Evolutionary conservation across 2,329 filamentous ascomycete species (phyloP).

Genomic region (Venturia pyrina): DNA sequence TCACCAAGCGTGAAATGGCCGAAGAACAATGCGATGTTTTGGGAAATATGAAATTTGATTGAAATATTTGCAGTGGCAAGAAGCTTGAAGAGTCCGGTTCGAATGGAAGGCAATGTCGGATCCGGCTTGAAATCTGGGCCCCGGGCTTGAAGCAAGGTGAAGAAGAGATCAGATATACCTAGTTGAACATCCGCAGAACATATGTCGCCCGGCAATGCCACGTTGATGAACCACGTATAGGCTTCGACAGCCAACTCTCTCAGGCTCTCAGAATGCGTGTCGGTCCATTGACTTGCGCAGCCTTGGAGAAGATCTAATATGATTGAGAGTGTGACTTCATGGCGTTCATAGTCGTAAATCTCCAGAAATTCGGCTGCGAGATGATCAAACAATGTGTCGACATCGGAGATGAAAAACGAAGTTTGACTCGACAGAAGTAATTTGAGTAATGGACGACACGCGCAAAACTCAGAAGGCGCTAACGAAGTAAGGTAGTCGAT

Average conservation of each 20-base stretch:
- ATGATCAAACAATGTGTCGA: conserved; percentile 36
- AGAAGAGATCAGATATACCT: conserved; percentile 56
- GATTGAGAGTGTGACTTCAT: conserved; percentile 60
- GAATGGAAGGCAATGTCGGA: conserved; percentile 48
- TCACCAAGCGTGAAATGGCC: conserved; percentile 68
- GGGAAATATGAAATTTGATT: conserved; percentile 67
- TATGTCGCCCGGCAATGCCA: conserved; percentile 55
- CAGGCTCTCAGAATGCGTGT: conserved; percentile 46
- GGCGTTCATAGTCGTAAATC: conserved; percentile 55
- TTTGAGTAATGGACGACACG: conserved; percentile 14
- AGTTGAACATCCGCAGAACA: conserved; percentile 62
- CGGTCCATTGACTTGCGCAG: conserved; percentile 54
- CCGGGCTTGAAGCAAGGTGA: conserved; percentile 56
- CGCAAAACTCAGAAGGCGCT: conserved; percentile 14
- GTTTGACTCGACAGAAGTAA: conserved; percentile 16
- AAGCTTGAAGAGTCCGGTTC: conserved; percentile 66
- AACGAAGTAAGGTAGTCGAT: conserved; percentile 13
- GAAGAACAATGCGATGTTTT: conserved; percentile 64
- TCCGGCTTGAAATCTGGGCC: conserved; percentile 53
- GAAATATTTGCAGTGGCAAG: conserved; percentile 55
- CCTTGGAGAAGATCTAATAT: conserved; percentile 59
- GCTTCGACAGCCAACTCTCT: conserved; percentile 61
- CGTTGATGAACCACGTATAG: conserved; percentile 67
- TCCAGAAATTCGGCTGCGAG: conserved; percentile 39
- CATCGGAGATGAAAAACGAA: conserved; percentile 22